Evolutionary conservation across 2,329 filamentous ascomycete genomes (phyloP), one percentile per base, ranked within the genome.

Genomic region (Periconia digitata): DNA sequence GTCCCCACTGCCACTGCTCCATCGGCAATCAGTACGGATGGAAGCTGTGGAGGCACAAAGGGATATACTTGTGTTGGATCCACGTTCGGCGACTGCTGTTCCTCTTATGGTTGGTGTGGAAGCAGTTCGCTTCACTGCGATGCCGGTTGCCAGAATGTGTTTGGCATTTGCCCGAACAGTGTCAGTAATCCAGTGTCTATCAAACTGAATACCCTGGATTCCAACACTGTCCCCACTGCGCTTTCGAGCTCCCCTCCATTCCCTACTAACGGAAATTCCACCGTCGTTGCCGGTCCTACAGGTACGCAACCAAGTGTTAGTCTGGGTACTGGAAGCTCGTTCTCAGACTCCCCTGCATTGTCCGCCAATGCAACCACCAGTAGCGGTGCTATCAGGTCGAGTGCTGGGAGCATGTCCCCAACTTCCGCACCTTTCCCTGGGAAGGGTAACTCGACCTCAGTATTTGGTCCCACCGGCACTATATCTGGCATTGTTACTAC

Each of bases 41-140:
- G 34, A 18, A 36, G 7, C 34, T 36, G 34, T 18, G 34, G 34
- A 6, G 34, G 34, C 20, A 20, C 22, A n/a, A 47, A 17, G 12
- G 50, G 50, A 13, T 48, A 52, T 24, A 50, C 52, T 20, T 62
- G 58, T 46, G 38, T 47, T 13, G 56, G 55, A 3, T 59, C 49
- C 3, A 8, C 21, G n/a, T 41, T 53, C 7, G 55, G 55, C 8
- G 40, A 51, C 12, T 58, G 55, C 46, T 58, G 58, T 43, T 51
- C 46, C 17, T 29, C 47, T 20, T 58, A 47, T n/a, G 53, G 55
- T 10, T 58, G 41, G 43, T 61, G 58, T 24, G 55, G 52, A 17
- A 20, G 37, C 20, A 37, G 16, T 7, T n/a, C 27, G n/a, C 18
- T 27, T 16, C 49, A 55, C 29, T 58, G 53, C 22, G 44, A 40